A percentile compares a stretch with the other conserved stretches of the same genome.
phyloP scores from a whole-genome alignment of 768 basidiomycete genomes.

The Hypholoma fasciculare region DNA sequence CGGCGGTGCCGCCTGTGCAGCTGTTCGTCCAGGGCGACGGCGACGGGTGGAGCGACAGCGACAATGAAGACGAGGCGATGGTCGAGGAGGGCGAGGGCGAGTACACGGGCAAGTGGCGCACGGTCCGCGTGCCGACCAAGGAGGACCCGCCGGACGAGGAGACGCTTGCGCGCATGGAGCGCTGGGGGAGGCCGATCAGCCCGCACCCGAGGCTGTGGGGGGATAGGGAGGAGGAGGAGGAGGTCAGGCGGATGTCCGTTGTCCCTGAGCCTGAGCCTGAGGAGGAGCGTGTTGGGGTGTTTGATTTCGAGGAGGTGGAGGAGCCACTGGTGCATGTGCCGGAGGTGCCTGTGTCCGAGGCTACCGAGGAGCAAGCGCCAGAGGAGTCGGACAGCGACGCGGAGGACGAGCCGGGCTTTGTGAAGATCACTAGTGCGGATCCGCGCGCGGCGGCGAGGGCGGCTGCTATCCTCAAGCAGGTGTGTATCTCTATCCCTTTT shows the following conservation, averaged over 20 bases:
- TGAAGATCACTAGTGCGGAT: constrained; percentile 84
- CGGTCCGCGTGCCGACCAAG: constrained; percentile 60
- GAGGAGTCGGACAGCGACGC: constrained; percentile 21
- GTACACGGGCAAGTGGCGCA: constrained; percentile 66
- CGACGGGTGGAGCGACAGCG: constrained; percentile 36
- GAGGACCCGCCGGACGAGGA: constrained; percentile 62
- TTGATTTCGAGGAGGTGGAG: too few species aligned
- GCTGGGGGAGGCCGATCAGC: constrained; percentile 72
- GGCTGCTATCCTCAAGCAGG: constrained; percentile 91
- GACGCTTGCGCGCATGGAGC: constrained; percentile 47
- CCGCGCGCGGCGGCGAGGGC: constrained; percentile 87
- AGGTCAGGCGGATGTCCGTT: constrained; percentile 16
- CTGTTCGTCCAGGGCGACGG: constrained; percentile 22
- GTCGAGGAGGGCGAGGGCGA: constrained; percentile 52
- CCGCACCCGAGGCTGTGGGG: constrained; percentile 46
- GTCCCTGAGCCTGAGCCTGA: constrained; percentile 18
- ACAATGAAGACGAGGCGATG: constrained; percentile 30
- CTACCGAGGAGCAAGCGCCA: constrained; percentile 10
- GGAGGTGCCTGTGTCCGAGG: background rate
- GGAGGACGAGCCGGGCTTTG: constrained; percentile 53
- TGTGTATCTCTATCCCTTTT: constrained; percentile 31
- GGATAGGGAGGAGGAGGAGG: constrained; percentile 15
- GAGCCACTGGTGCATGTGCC: too few species aligned
- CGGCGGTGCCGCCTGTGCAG: constrained; percentile 24
- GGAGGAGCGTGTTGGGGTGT: too few species aligned